These are phyloP conservation scores for Fusarium avenaceum DNA, from an alignment of 2,329 filamentous ascomycete species.

Conservation along the genomic window DNA sequence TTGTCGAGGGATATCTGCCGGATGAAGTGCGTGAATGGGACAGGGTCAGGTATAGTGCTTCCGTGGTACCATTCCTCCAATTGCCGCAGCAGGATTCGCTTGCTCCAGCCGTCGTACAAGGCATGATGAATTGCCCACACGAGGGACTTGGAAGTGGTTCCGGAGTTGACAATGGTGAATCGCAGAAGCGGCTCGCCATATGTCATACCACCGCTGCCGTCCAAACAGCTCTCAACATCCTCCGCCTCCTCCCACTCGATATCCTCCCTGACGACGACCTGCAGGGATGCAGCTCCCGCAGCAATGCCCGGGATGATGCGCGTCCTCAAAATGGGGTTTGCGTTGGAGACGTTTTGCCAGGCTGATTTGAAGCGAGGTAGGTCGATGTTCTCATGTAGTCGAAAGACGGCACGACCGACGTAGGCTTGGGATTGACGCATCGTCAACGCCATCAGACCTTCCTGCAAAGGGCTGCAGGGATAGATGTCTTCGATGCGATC, in stretches of 20 bases:
- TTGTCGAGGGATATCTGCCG: constrained; percentile 15
- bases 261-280: constrained; percentile 15
- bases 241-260: constrained; percentile 18
- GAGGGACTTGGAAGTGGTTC: constrained; percentile 14
- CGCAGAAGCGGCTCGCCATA: constrained; percentile 17
- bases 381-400: constrained; percentile 17
- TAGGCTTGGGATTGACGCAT: constrained; percentile 9
- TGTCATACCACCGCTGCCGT: constrained; percentile 13
- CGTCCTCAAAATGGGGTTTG: constrained; percentile 17
- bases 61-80: constrained; percentile 14
- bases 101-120: constrained; percentile 18
- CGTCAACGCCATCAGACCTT: neutral
- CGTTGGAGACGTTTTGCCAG: constrained; percentile 16
- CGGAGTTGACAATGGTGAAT: constrained; percentile 15
- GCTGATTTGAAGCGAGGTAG: constrained; percentile 16
- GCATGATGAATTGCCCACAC: constrained; percentile 16
- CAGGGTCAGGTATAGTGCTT: constrained; percentile 17
- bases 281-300: constrained; percentile 11
- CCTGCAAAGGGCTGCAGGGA: too few species aligned
- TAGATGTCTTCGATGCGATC: too few species aligned
- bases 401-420: constrained; percentile 12
- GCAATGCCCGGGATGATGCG: constrained; percentile 16
- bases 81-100: constrained; percentile 16
- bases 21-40: constrained; percentile 16
- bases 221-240: constrained; percentile 14